Conservation (phyloP, 371 early-diverging fungal genomes). For the Zychaea mexicana region DNA sequence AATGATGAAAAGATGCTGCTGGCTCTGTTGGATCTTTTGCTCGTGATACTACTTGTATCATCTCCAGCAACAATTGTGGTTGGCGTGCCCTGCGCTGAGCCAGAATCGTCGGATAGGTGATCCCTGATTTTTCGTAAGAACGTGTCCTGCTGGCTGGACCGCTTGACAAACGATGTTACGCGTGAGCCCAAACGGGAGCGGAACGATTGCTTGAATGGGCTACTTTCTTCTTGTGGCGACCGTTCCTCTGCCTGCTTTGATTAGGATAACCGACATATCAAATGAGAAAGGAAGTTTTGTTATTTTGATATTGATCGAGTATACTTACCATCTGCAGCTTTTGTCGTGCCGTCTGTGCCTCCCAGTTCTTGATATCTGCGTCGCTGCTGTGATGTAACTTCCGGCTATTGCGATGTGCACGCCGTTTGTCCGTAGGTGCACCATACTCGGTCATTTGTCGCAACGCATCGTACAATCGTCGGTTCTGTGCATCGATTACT, state of each 20-base stretch:
- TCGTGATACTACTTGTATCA: slow-evolving; percentile 14
- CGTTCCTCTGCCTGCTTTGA: background rate
- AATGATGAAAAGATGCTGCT: slow-evolving; percentile 17
- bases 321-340: slow-evolving; percentile 1
- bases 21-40: slow-evolving; percentile 12
- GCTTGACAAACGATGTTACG: slow-evolving; percentile 19
- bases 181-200: slow-evolving; percentile 14
- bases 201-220: slow-evolving; percentile 9
- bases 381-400: slow-evolving; percentile 6
- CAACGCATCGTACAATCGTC: slow-evolving; percentile 35
- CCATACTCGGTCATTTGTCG: slow-evolving; percentile 25
- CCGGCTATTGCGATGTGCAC: slow-evolving; percentile 17
- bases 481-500: slow-evolving; percentile 42
- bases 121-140: slow-evolving; percentile 15
- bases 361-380: slow-evolving; percentile 15
- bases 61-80: background rate
- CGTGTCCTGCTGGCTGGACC: slow-evolving; percentile 19
- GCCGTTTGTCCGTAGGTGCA: slow-evolving; percentile 20
- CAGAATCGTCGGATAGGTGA: slow-evolving; percentile 11
- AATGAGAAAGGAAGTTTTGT: background rate
- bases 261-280: too few relatives aligned
- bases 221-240: background rate
- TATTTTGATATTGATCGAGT: background rate
- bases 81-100: background rate
- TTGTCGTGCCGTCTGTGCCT: slow-evolving; percentile 10